These are phyloP conservation scores for Eimeria praecox DNA, from an alignment of 169 alveolate genomes.

Conservation along the genomic window DNA sequence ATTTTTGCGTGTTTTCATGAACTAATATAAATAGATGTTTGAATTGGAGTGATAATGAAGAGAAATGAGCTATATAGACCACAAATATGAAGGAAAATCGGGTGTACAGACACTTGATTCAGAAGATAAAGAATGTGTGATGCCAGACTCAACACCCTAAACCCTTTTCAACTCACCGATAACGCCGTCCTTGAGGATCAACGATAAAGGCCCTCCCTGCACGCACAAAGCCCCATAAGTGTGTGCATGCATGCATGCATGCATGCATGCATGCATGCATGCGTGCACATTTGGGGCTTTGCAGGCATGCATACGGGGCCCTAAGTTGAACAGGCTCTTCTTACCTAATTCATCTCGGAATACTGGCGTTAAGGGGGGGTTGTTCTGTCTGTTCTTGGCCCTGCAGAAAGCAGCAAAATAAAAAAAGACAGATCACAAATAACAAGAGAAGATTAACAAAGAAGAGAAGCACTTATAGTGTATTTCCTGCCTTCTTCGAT, in stretches of 20 bases:
- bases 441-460: too few species aligned
- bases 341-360: constrained; percentile 35
- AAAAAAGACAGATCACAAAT: background rate
- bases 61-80: too few species aligned
- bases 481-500: too few species aligned
- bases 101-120: too few species aligned
- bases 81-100: too few species aligned
- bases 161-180: constrained; percentile 29
- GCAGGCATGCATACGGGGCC: background rate
- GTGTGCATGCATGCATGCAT: background rate
- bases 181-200: constrained; percentile 70
- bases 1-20: too few species aligned
- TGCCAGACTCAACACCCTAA: too few species aligned
- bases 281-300: background rate
- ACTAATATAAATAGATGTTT: too few species aligned
- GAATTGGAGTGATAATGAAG: too few species aligned
- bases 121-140: too few species aligned
- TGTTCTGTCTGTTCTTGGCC: background rate
- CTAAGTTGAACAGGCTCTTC: background rate
- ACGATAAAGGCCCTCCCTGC: constrained; percentile 73
- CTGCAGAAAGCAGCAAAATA: background rate
- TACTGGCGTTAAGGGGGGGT: background rate
- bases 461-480: too few species aligned
- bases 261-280: constrained; percentile 8
- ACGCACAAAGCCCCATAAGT: background rate